Evolutionary conservation across 2,329 filamentous ascomycete genomes (phyloP).

Genomic region (Xylaria sp.): DNA sequence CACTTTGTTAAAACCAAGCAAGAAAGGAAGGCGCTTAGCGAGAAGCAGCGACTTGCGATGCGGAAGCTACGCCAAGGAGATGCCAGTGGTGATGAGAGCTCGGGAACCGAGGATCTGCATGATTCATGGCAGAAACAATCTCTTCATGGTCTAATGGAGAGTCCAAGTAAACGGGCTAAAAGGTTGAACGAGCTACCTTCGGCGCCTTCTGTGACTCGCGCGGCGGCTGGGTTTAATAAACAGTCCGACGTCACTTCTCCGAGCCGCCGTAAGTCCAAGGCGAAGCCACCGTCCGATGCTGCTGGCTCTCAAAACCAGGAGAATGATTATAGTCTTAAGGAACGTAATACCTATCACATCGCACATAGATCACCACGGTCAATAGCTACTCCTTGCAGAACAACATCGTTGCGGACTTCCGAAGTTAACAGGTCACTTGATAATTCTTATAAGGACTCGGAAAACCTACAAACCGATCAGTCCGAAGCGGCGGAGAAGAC

Average conservation of each 20-base stretch:
- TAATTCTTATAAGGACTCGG: not conserved
- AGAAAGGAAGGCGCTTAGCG: slow-evolving; percentile 51
- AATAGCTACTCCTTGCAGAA: not conserved
- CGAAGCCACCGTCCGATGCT: not conserved
- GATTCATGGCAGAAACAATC: slow-evolving; percentile 50
- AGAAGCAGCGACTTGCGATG: slow-evolving; percentile 51
- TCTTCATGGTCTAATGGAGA: slow-evolving; percentile 58
- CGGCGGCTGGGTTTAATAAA: slow-evolving; percentile 44
- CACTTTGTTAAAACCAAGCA: slow-evolving; percentile 52
- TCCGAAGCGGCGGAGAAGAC: slow-evolving; percentile 30
- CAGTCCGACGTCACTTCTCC: slow-evolving; percentile 11
- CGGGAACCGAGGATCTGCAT: slow-evolving; percentile 39
- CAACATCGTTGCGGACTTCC: not conserved
- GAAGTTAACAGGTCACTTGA: not conserved
- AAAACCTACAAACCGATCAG: not conserved
- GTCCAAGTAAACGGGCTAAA: slow-evolving; percentile 49
- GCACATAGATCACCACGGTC: slow-evolving; percentile 8
- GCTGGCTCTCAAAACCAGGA: slow-evolving; percentile 44
- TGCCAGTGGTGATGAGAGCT: slow-evolving; percentile 44
- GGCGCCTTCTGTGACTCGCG: slow-evolving; percentile 39
- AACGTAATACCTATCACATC: not conserved
- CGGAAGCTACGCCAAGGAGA: slow-evolving; percentile 42
- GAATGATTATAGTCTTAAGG: slow-evolving; percentile 5
- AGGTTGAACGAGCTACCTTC: slow-evolving; percentile 41
- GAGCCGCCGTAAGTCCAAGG: slow-evolving; percentile 7